Evolutionary conservation across 1,139 yeast species (phyloP).

Genomic region (Saccharomycopsis phalli): DNA sequence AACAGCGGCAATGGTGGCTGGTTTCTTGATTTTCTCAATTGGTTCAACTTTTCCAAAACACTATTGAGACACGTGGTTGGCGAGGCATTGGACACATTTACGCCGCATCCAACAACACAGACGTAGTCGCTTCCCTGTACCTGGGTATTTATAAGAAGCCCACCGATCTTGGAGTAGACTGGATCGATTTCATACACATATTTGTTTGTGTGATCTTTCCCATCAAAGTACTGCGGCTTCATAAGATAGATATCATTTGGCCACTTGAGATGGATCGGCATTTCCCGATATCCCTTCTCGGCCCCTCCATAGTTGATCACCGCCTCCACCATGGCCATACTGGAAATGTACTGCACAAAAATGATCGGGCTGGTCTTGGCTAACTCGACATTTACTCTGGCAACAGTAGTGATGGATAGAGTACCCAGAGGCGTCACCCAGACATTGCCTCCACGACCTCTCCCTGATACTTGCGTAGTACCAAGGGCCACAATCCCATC

Average conservation of each 20-base stretch:
- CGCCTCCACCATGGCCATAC: conserved; percentile 78
- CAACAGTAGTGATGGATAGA: conserved; percentile 66
- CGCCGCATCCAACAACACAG: conserved; percentile 72
- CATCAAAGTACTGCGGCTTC: conserved; percentile 54
- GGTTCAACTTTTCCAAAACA: conserved; percentile 54
- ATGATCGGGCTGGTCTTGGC: conserved; percentile 46
- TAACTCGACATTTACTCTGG: conserved; percentile 46
- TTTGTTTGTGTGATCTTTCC: conserved; percentile 21
- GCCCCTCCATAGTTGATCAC: conserved; percentile 49
- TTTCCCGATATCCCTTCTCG: conserved; percentile 50
- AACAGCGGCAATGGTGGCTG: conserved; percentile 39
- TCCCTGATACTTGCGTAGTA: conserved; percentile 78
- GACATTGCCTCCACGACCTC: conserved; percentile 90
- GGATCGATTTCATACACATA: conserved; percentile 31
- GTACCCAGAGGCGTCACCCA: conserved; percentile 97
- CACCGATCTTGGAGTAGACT: conserved; percentile 70
- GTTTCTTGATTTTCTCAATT: conserved; percentile 35
- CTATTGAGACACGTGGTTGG: conserved; percentile 85
- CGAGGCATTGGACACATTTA: conserved; percentile 75
- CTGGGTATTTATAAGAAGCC: conserved; percentile 77
- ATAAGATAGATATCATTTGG: conserved; percentile 86
- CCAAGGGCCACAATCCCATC: conserved; percentile 69
- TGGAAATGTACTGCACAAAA: conserved; percentile 77
- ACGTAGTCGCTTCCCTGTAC: conserved; percentile 49
- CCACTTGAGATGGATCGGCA: conserved; percentile 88